phyloP scores from a whole-genome alignment of 1,284 basidiomycete species.

The Pisolithus thermaeus region DNA sequence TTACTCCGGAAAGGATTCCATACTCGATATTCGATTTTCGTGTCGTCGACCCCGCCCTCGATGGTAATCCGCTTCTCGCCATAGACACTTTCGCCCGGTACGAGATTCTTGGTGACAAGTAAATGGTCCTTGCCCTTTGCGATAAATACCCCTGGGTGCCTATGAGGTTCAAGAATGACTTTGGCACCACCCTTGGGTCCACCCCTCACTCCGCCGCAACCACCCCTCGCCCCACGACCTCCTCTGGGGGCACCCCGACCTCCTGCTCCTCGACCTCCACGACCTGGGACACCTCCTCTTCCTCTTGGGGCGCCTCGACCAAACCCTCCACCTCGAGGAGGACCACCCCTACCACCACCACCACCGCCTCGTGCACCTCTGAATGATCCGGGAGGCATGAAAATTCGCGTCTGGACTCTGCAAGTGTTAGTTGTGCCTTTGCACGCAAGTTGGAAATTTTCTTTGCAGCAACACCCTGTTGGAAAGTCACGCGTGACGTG shows the following conservation, averaged over 20 bases:
- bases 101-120: conserved; percentile 96
- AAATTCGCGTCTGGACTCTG: neutral
- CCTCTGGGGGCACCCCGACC: conserved; percentile 36
- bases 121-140: conserved; percentile 96
- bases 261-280: conserved; percentile 36
- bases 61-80: conserved; percentile 95
- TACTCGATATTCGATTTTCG: conserved; percentile 95
- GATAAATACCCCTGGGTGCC: conserved; percentile 91
- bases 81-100: conserved; percentile 96
- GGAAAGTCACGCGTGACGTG: neutral
- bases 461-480: neutral
- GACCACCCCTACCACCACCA: conserved; percentile 27
- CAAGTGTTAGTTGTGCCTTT: neutral
- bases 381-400: neutral
- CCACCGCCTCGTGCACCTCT: conserved; percentile 30
- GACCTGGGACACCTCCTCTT: conserved; percentile 33
- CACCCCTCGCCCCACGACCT: conserved; percentile 40
- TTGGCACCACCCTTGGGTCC: conserved; percentile 80
- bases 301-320: conserved; percentile 42
- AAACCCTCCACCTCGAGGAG: conserved; percentile 25
- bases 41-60: conserved; percentile 71
- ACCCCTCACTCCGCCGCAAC: conserved; percentile 43
- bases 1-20: conserved; percentile 99
- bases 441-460: neutral
- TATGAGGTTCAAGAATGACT: conserved; percentile 92